Evolutionary conservation across 225 moss, liverwort and hornwort genomes (phyloP).

Genomic region (Pleurozium schreberi): DNA sequence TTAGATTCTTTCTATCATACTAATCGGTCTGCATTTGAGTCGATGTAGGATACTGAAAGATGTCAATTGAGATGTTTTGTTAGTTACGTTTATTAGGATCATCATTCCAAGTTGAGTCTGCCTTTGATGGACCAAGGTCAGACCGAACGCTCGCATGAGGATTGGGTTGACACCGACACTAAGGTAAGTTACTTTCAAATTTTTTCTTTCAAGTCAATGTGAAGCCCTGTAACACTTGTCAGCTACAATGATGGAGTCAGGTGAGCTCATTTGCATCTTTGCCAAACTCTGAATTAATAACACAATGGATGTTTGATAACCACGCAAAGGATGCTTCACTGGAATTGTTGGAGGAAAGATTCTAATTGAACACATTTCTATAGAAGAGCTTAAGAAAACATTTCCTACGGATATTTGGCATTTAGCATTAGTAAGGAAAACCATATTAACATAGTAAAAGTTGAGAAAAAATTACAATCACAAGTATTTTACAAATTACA

Average conservation of each 20-base stretch:
- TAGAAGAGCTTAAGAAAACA: background rate
- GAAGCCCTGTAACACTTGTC: background rate
- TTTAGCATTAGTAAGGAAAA: background rate
- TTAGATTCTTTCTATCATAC: background rate
- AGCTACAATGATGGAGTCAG: background rate
- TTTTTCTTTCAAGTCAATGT: background rate
- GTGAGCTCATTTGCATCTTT: background rate
- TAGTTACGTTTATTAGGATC: background rate
- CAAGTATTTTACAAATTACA: too few relatives aligned
- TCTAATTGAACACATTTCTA: background rate
- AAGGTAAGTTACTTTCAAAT: background rate
- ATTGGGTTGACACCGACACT: background rate
- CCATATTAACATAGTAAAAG: background rate
- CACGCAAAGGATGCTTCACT: background rate
- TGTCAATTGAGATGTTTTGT: background rate
- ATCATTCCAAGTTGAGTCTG: background rate
- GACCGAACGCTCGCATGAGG: background rate
- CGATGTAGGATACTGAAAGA: background rate
- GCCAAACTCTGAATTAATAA: background rate
- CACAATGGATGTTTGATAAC: background rate
- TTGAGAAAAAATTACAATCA: background rate
- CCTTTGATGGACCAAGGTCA: background rate
- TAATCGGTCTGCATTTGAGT: background rate
- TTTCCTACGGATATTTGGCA: background rate
- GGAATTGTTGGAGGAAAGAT: background rate